phyloP scores from a whole-genome alignment of 805 yeast species.

The Lipomyces yamadae region DNA sequence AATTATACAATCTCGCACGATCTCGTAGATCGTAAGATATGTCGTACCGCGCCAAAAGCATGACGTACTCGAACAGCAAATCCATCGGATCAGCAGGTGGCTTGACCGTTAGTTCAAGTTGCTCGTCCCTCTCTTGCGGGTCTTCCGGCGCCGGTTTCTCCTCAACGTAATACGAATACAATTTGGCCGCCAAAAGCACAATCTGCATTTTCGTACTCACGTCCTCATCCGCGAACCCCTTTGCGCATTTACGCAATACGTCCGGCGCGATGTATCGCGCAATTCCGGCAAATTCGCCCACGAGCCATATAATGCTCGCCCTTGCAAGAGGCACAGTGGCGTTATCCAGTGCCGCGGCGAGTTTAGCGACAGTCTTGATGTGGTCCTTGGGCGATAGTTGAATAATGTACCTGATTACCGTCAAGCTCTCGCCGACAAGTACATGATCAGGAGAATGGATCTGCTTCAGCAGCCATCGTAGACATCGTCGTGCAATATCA shows the following conservation, averaged over 20 bases:
- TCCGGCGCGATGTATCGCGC: slow-evolving; percentile 68
- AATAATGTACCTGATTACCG: slow-evolving; percentile 72
- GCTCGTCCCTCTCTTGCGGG: slow-evolving; percentile 30
- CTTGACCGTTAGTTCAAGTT: slow-evolving; percentile 27
- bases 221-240: slow-evolving; percentile 58
- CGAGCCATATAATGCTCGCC: slow-evolving; percentile 86
- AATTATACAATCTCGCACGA: slow-evolving; percentile 72
- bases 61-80: slow-evolving; percentile 63
- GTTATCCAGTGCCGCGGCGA: slow-evolving; percentile 41
- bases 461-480: slow-evolving; percentile 67
- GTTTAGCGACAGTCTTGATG: slow-evolving; percentile 58
- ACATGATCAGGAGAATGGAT: slow-evolving; percentile 46
- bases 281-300: slow-evolving; percentile 74
- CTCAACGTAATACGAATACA: slow-evolving; percentile 62
- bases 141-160: slow-evolving; percentile 44
- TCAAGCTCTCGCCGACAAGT: slow-evolving; percentile 66
- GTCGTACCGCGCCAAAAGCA: slow-evolving; percentile 75
- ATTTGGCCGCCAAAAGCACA: slow-evolving; percentile 73
- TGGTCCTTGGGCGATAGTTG: slow-evolving; percentile 64
- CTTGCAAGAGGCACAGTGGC: slow-evolving; percentile 55
- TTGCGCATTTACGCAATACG: slow-evolving; percentile 63
- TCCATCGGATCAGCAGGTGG: slow-evolving; percentile 47
- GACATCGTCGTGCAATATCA: slow-evolving; percentile 58
- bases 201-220: slow-evolving; percentile 70
- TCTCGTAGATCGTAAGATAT: slow-evolving; percentile 78